Conservation (phyloP, 164 flowering plant genomes). For the Macadamia integrifolia region DNA sequence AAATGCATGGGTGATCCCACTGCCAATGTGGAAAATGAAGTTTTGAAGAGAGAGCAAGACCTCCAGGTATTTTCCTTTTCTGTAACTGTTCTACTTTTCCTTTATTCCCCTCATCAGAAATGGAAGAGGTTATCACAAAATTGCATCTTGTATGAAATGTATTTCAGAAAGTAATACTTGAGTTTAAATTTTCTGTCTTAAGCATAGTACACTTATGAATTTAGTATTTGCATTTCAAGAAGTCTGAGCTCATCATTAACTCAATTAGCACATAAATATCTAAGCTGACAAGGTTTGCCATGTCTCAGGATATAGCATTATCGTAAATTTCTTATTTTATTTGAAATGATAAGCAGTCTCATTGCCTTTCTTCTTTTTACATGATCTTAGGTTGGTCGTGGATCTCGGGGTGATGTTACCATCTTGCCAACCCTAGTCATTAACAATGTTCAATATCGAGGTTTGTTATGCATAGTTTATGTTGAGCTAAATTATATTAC, state of each 20-base stretch:
- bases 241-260: not conserved
- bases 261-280: not conserved
- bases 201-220: too few relatives aligned
- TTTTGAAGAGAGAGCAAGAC: slow-evolving; percentile 73
- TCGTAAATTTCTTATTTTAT: not conserved
- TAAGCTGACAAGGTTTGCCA: not conserved
- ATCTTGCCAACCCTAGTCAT: slow-evolving; percentile 90
- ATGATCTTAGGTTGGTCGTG: slow-evolving; percentile 60
- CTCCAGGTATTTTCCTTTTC: slow-evolving; percentile 44
- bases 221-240: too few relatives aligned
- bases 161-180: not conserved
- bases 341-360: not conserved
- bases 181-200: not conserved
- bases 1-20: slow-evolving; percentile 89
- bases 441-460: slow-evolving; percentile 87
- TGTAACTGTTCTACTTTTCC: not conserved
- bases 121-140: not conserved
- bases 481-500: not conserved
- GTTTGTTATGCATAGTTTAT: slow-evolving; percentile 26
- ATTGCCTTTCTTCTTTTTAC: not conserved
- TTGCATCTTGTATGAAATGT: not conserved
- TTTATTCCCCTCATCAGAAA: too few relatives aligned
- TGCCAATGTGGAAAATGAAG: slow-evolving; percentile 69
- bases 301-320: not conserved
- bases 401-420: slow-evolving; percentile 88